Percentiles rank a stretch among this genome's conserved stretches.
Conservation (phyloP, 768 basidiomycete genomes). For the Mycena pura region DNA sequence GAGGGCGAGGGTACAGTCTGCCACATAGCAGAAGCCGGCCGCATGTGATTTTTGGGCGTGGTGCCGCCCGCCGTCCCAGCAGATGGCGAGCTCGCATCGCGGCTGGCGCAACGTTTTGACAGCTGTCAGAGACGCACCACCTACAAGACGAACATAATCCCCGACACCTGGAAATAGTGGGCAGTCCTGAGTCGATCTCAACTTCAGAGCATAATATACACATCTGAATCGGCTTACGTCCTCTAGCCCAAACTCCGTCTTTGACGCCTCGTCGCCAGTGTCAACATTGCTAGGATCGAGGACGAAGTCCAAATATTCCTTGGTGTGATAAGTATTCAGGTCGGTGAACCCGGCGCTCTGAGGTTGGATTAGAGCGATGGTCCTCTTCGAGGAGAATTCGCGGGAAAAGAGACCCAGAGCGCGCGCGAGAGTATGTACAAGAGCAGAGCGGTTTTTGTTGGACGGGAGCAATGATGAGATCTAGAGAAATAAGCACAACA, state of each 20-base stretch:
- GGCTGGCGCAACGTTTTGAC: slow-evolving; percentile 61
- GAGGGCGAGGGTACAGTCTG: slow-evolving; percentile 85
- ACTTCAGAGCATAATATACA: neutral
- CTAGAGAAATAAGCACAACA: slow-evolving; percentile 29
- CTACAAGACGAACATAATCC: slow-evolving; percentile 73
- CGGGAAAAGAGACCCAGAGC: slow-evolving; percentile 56
- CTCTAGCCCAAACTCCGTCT: slow-evolving; percentile 62
- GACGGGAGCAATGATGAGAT: slow-evolving; percentile 68
- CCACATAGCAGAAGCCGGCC: slow-evolving; percentile 94
- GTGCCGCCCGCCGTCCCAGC: slow-evolving; percentile 95
- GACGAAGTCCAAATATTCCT: slow-evolving; percentile 71
- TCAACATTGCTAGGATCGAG: slow-evolving; percentile 43
- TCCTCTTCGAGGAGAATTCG: slow-evolving; percentile 31
- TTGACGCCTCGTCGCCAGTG: slow-evolving; percentile 16
- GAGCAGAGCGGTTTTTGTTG: slow-evolving; percentile 66
- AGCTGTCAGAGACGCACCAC: slow-evolving; percentile 81
- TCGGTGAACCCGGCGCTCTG: slow-evolving; percentile 60
- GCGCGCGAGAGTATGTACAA: slow-evolving; percentile 70
- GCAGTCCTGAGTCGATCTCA: slow-evolving; percentile 62
- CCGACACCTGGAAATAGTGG: slow-evolving; percentile 75
- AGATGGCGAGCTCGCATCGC: slow-evolving; percentile 68
- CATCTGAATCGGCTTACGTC: slow-evolving; percentile 47
- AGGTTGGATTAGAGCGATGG: slow-evolving; percentile 58
- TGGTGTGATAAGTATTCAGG: slow-evolving; percentile 71
- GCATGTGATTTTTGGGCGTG: slow-evolving; percentile 82